A percentile compares a stretch with the other conserved stretches of the same genome.
Conservation (phyloP, 2,329 filamentous ascomycete genomes). For the Fusarium haematococcum region DNA sequence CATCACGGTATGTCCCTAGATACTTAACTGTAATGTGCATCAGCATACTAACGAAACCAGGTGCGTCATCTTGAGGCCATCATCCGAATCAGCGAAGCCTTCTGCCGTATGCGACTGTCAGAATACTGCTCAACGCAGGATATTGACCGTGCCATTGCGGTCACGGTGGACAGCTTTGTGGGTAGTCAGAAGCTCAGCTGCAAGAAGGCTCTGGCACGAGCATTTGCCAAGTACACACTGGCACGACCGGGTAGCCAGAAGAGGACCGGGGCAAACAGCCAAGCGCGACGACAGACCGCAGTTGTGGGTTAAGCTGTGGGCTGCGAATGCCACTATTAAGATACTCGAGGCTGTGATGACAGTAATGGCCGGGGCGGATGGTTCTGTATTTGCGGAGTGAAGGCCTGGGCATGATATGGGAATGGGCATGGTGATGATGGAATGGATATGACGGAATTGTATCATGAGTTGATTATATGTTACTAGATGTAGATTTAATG, state of each 20-base stretch:
- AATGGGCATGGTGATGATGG: slow-evolving; percentile 25
- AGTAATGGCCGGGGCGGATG: not conserved
- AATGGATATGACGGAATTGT: slow-evolving; percentile 20
- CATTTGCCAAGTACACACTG: slow-evolving; percentile 94
- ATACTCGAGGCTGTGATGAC: not conserved
- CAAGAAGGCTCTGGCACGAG: slow-evolving; percentile 93
- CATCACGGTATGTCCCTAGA: slow-evolving; percentile 82
- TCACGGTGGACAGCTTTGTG: slow-evolving; percentile 96
- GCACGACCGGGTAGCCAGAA: slow-evolving; percentile 58
- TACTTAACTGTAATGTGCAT: not conserved
- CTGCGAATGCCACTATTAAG: not conserved
- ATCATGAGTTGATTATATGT: slow-evolving; percentile 13
- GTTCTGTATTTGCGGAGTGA: slow-evolving; percentile 25
- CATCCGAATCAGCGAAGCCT: slow-evolving; percentile 92
- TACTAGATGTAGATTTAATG: slow-evolving; percentile 35
- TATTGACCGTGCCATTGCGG: slow-evolving; percentile 96
- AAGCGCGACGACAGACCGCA: slow-evolving; percentile 45
- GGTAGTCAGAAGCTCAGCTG: slow-evolving; percentile 96
- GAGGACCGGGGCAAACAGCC: slow-evolving; percentile 36
- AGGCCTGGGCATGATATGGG: not conserved
- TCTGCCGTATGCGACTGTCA: slow-evolving; percentile 97
- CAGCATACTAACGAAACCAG: slow-evolving; percentile 58
- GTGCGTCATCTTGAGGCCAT: slow-evolving; percentile 98
- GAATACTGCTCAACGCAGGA: slow-evolving; percentile 92
- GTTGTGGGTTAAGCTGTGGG: slow-evolving; percentile 41